Evolutionary conservation across 2,329 filamentous ascomycete species (phyloP), one percentile per base, ranked within the genome.

Genomic region (Bipolaris sorokiniana): DNA sequence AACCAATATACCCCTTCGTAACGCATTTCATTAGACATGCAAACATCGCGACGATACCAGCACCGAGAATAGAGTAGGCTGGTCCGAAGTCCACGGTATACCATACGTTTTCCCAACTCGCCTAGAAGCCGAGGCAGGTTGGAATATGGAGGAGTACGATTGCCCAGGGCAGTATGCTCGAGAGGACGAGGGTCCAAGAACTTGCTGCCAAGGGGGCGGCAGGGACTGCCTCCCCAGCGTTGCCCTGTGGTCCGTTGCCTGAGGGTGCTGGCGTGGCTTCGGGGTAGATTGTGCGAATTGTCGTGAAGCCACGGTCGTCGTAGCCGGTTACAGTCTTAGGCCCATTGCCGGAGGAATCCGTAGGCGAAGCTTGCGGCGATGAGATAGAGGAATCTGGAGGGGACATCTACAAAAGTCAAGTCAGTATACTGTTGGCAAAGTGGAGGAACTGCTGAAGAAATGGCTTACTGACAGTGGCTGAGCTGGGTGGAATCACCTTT

Each of bases 401-500:
- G 83, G 73, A 83, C 70, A 77, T 81, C 82, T 85, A 70, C 58
- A 48, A 37, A 37, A 26, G 15, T 51, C 3, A 44, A 40, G 61
- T 69, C 65, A 71, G 65, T 51, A 63, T 44, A 16, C 18, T 23
- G 26, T 48, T 28, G 10, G 34, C 15, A 11, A 45, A 34, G 48
- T 40, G 15, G 46, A 51, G 41, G 36, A 41, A 48, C 53, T 26
- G 53, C 1, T 62, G 59, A 55, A 58, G 65, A 65, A 69, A 68
- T 42, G 63, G 76, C 86, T 84, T 85, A 88, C 85, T 86, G 80
- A 87, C 84, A 80, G 83, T 82, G 70, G 86, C 86, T 79, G 86
- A 86, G 77, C 83, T 86, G 65, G 87, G 84, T 72, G 90, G 90
- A 71, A 92, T 83, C 69, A 95, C 87, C 81, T 93, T 94, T 73